phyloP scores from a whole-genome alignment of 2,329 filamentous ascomycete species.

The Lojkania enalia region DNA sequence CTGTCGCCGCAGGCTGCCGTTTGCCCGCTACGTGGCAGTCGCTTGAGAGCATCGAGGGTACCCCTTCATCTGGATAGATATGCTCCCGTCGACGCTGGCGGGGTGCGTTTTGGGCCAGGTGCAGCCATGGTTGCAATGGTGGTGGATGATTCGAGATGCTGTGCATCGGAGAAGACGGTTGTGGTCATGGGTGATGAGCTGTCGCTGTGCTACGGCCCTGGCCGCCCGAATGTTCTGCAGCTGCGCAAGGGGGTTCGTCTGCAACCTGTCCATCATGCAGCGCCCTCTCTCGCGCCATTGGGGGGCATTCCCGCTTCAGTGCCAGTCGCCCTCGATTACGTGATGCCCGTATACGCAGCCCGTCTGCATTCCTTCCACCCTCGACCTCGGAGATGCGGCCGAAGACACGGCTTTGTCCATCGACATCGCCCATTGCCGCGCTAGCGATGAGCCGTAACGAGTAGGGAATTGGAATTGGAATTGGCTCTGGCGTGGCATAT shows the following conservation, averaged over 20 bases:
- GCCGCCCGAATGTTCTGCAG: constrained; percentile 27
- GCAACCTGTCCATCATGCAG: constrained; percentile 24
- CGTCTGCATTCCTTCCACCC: not conserved
- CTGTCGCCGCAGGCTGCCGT: constrained; percentile 28
- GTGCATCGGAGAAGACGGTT: constrained; percentile 29
- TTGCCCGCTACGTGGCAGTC: constrained; percentile 34
- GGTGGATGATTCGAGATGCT: constrained; percentile 30
- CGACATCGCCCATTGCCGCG: too few relatives aligned
- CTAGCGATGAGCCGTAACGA: too few relatives aligned
- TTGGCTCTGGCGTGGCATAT: too few relatives aligned
- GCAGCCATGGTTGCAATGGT: constrained; percentile 29
- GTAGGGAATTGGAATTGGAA: too few relatives aligned
- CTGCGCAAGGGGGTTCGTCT: constrained; percentile 21
- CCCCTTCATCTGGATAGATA: constrained; percentile 19
- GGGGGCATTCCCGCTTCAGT: constrained; percentile 21
- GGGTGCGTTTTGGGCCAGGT: constrained; percentile 26
- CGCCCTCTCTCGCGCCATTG: constrained; percentile 20
- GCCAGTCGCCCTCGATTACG: constrained; percentile 29
- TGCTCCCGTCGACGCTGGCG: constrained; percentile 21
- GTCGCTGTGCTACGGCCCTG: constrained; percentile 21
- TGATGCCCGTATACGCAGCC: constrained; percentile 9
- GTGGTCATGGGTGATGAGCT: constrained; percentile 28
- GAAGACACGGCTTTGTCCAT: too few relatives aligned
- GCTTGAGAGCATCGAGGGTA: constrained; percentile 20
- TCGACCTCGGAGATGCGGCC: not conserved